Base-by-base conservation (phyloP, 192 early-diverging fungal species). In the Umbelopsis vinacea region DNA sequence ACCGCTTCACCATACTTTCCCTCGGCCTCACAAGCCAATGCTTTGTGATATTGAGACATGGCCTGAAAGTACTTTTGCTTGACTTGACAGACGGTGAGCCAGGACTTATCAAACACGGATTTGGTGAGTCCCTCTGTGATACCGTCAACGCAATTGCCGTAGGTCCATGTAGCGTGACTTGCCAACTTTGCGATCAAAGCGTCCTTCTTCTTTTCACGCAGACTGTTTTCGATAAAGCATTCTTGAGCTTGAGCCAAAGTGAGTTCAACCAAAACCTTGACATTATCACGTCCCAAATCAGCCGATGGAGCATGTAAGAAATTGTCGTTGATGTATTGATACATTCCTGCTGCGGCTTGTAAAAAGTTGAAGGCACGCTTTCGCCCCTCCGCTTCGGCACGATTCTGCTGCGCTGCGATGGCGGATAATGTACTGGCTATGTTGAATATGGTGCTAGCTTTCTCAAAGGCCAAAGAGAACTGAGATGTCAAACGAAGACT, bases 241-340 rank as follows among this genome's bases (percentile, higher is more conserved):
- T 99, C 97, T 71, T 99, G 97, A 1, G 96, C 95, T 81, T 98
- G 96, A 1, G 92, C 94, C 45, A 98, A 81, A 96, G 97, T 97
- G 60, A 96, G 81, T 38, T 93, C 86, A 22, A 85, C 85, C 17
- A 99, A 78, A 55, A 92, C 83, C 67, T 94, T 96, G 67, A 97
- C 91, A 3, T 93, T 92, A 52, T 97, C 96, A 35, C 93, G 85
- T 69, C 94, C 92, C 52, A 99, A 77, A 80, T 99, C 97, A 4
- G 90, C 83, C 9, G 94, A 95, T 0, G 97, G 97, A 23, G 97
- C 94, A 74, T 99, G 97, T 67, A 98, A 81, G 79, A 99, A 99
- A 81, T 97, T 99, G 71, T 99, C 95, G 81, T 94, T 97, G 83
- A 99, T 98, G 77, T 92, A 98, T 46, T 90, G 83, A 82, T 96